Conservation (phyloP, 306 rosid genomes). For the Dryas drummondii region DNA sequence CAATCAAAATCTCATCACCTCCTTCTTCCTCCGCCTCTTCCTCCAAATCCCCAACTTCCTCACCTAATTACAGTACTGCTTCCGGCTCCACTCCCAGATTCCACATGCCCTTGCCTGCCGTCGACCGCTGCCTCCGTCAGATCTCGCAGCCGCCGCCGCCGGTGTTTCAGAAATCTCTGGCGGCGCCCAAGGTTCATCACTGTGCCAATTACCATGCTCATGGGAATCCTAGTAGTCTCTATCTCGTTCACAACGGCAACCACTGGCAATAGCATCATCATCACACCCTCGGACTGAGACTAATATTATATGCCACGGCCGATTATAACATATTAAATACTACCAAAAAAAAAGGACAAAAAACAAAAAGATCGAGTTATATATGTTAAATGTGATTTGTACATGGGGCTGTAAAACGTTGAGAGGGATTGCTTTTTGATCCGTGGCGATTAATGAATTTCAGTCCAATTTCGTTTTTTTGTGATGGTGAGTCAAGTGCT, state of each 20-base stretch:
- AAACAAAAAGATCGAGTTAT: neutral
- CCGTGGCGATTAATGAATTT: conserved; percentile 40
- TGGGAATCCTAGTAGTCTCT: conserved; percentile 42
- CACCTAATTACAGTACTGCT: conserved; percentile 18
- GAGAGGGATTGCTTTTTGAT: conserved; percentile 33
- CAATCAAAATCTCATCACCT: conserved; percentile 32
- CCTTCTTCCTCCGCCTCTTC: conserved; percentile 38
- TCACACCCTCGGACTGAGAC: neutral
- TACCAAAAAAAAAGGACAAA: neutral
- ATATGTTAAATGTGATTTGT: conserved; percentile 13
- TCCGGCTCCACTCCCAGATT: conserved; percentile 32
- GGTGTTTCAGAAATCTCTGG: conserved; percentile 36
- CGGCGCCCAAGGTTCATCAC: conserved; percentile 42
- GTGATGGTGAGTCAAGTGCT: conserved; percentile 24
- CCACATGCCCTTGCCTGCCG: conserved; percentile 14
- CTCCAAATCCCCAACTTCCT: conserved; percentile 46
- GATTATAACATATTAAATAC: conserved; percentile 10
- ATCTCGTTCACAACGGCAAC: conserved; percentile 67
- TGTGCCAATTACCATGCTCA: conserved; percentile 47
- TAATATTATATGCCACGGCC: conserved; percentile 5
- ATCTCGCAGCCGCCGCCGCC: conserved; percentile 34
- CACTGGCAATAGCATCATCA: conserved; percentile 58
- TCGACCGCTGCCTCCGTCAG: conserved; percentile 48
- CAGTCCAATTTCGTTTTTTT: conserved; percentile 23
- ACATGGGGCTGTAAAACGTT: conserved; percentile 29